phyloP scores from a whole-genome alignment of 1,139 yeast species.

The Pichia sp. region DNA sequence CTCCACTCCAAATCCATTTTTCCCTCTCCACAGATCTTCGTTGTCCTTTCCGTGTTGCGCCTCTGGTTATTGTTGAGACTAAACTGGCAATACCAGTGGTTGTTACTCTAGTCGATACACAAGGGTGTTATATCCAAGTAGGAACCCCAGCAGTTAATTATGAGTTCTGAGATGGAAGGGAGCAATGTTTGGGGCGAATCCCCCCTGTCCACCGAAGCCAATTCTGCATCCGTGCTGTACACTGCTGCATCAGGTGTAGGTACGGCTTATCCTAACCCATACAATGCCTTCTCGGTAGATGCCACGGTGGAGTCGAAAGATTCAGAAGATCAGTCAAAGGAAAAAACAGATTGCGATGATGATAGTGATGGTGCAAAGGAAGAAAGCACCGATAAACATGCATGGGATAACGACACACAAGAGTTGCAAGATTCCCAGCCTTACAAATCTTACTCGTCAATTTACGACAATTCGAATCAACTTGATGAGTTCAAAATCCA shows the following conservation, averaged over 20 bases:
- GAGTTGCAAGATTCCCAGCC: not conserved
- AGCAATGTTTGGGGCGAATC: slow-evolving; percentile 16
- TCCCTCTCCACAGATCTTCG: not conserved
- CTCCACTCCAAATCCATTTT: not conserved
- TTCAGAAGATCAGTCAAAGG: not conserved
- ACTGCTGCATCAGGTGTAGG: not conserved
- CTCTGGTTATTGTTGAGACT: not conserved
- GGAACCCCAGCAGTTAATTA: not conserved
- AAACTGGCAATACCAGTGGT: not conserved
- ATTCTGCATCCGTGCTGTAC: not conserved
- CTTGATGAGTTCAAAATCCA: slow-evolving; percentile 23
- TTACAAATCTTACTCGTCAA: not conserved
- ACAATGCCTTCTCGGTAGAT: slow-evolving; percentile 14
- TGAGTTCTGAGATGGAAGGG: slow-evolving; percentile 11
- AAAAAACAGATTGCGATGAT: not conserved
- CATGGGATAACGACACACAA: not conserved
- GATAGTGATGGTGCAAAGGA: not conserved
- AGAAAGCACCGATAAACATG: not conserved
- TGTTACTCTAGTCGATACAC: not conserved
- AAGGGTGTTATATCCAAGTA: not conserved
- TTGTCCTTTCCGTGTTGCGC: not conserved
- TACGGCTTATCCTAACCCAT: slow-evolving; percentile 22
- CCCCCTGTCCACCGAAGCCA: not conserved
- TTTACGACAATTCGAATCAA: slow-evolving; percentile 8
- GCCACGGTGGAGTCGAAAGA: not conserved